Conservation (phyloP, 1,284 basidiomycete genomes). For the Neolentinus lepideus region DNA sequence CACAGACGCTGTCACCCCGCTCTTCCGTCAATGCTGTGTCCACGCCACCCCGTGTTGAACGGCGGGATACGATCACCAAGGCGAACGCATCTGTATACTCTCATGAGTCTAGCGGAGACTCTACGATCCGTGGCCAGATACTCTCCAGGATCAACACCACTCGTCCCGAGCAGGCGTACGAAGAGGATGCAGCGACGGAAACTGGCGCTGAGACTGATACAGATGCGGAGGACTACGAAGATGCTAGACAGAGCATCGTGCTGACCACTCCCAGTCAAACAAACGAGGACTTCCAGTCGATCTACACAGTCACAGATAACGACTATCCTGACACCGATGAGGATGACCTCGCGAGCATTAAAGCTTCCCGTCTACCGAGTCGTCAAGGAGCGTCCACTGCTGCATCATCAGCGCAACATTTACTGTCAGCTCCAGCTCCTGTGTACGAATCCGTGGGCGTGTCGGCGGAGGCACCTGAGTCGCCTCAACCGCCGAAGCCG, state of each 20-base stretch:
- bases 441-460: conserved; percentile 35
- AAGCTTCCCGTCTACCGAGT: conserved; percentile 43
- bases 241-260: conserved; percentile 70
- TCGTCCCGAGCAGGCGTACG: conserved; percentile 38
- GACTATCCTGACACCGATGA: conserved; percentile 41
- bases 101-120: conserved; percentile 39
- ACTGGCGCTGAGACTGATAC: conserved; percentile 59
- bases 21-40: neutral
- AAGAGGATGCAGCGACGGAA: conserved; percentile 55
- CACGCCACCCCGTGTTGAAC: conserved; percentile 9
- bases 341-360: conserved; percentile 61
- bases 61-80: conserved; percentile 43
- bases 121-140: conserved; percentile 31
- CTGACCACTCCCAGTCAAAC: conserved; percentile 45
- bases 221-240: conserved; percentile 75
- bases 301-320: conserved; percentile 65
- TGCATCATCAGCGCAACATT: conserved; percentile 1
- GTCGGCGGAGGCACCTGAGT: conserved; percentile 17
- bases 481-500: conserved; percentile 36
- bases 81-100: conserved; percentile 27
- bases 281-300: conserved; percentile 64
- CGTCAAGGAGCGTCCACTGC: conserved; percentile 13
- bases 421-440: conserved; percentile 7
- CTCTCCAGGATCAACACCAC: conserved; percentile 19
- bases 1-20: conserved; percentile 18